Base-by-base conservation (phyloP, 2,329 filamentous ascomycete genomes). In the Bipolaris sorokiniana region DNA sequence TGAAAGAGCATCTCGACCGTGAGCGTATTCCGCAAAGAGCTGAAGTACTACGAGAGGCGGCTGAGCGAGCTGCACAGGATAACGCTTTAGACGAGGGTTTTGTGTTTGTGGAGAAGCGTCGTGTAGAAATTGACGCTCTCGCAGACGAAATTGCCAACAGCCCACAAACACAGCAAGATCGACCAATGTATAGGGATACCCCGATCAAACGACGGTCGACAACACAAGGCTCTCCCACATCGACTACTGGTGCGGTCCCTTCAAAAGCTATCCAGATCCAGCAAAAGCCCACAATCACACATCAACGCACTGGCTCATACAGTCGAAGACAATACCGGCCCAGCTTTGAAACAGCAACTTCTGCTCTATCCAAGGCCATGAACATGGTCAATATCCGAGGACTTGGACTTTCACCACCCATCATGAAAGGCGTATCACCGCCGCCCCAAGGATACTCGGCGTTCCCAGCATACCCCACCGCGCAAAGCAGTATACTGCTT, bases 81-180 rank as follows among this genome's bases (percentile, higher is more conserved):
- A 88, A 96, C 47, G 90, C 90, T 1, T 90, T 96, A 67, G 93
- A 97, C 73, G 87, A 94, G 63, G 95, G 98, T 64, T 99, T 98
- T 69, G 94, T 99, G 18, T 83, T 98, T 23, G 91, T 99, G 11
- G 95, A 99, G 79, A 97, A 97, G 80, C 88, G 90, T 63, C 90
- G 92, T 18, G 93, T 99, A 10, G 94, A 98, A 76, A 94, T 99
- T 48, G 98, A 99, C 75, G 95, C 95, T 2, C 90, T 99, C 69
- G 95, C 95, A 20, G 95, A 99, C 76, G 94, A 98, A 77, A 82
- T 99, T 72, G 93, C 92, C 42, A 90, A 92, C 50, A 94, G 90
- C 69, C 90, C 90, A 46, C 87, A 87, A 48, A 68, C 68, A 22
- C 73, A 82, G 58, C 75, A 83, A 63, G 76, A 81, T 34, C 73